phyloP scores from a whole-genome alignment of 2,329 filamentous ascomycete genomes.

The Herpomyces periplanetae region DNA sequence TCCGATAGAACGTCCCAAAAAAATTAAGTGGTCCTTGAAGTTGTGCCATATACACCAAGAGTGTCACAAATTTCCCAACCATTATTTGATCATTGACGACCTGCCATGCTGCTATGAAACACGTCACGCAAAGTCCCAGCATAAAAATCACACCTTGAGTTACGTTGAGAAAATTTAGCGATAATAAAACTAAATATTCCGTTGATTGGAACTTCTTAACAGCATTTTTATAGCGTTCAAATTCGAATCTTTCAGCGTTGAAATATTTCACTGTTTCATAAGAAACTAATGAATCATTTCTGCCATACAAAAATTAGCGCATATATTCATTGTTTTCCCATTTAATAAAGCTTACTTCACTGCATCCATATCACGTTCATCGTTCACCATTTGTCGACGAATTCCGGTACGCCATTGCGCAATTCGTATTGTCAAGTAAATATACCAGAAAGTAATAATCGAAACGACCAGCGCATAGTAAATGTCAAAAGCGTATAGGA shows the following conservation, averaged over 20 bases:
- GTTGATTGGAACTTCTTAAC: constrained; percentile 29
- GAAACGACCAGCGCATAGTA: constrained; percentile 66
- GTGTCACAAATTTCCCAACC: constrained; percentile 28
- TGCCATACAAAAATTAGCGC: constrained; percentile 4
- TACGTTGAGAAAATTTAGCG: constrained; percentile 40
- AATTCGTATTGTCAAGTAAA: constrained; percentile 85
- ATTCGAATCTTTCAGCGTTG: constrained; percentile 45
- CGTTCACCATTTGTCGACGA: constrained; percentile 69
- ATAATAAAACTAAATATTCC: constrained; percentile 34
- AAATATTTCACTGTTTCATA: constrained; percentile 87
- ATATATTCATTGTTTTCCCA: constrained; percentile 1
- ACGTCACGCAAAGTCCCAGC: constrained; percentile 26
- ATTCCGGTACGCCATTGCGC: constrained; percentile 70
- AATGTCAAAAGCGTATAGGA: constrained; percentile 36
- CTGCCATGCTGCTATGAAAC: constrained; percentile 35
- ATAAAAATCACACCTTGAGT: constrained; percentile 45
- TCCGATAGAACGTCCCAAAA: constrained; percentile 77
- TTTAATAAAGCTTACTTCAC: constrained; percentile 24
- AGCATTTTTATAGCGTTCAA: constrained; percentile 25
- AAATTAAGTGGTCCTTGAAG: constrained; percentile 46
- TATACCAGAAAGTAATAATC: constrained; percentile 73
- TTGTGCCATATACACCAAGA: constrained; percentile 40
- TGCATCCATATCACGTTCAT: constrained; percentile 69
- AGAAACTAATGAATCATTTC: constrained; percentile 88
- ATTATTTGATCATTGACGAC: constrained; percentile 22